These are phyloP conservation scores for Botryotinia globosa DNA, from an alignment of 2,329 filamentous ascomycete species.

Conservation along the genomic window DNA sequence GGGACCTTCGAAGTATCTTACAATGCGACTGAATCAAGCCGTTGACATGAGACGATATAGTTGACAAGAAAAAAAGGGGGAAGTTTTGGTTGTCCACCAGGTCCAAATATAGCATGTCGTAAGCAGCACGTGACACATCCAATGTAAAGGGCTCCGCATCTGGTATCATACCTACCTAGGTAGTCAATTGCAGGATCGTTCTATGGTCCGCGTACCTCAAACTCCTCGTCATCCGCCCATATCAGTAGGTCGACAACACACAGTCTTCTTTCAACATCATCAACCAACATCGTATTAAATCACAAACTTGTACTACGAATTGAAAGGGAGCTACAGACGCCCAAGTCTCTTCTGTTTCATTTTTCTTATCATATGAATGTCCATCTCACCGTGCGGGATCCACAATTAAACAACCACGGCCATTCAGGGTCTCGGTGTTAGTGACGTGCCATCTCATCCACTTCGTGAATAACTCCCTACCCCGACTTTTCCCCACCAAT, in stretches of 20 bases:
- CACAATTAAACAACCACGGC: slow-evolving; percentile 12
- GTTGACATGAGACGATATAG: not conserved
- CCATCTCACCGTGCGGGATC: slow-evolving; percentile 17
- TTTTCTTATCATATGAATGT: slow-evolving; percentile 20
- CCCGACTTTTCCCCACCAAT: slow-evolving; percentile 21
- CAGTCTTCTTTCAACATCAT: slow-evolving; percentile 9
- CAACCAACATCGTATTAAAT: slow-evolving; percentile 19
- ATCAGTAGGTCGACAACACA: slow-evolving; percentile 11
- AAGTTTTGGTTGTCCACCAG: not conserved
- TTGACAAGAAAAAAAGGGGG: not conserved
- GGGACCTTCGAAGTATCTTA: not conserved
- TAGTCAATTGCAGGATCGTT: slow-evolving; percentile 17
- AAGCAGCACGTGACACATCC: not conserved
- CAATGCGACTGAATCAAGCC: not conserved
- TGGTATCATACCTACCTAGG: not conserved
- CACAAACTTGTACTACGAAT: slow-evolving; percentile 10
- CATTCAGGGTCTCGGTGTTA: slow-evolving; percentile 17
- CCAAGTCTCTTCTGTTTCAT: slow-evolving; percentile 14
- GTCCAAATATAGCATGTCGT: not conserved
- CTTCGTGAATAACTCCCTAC: slow-evolving; percentile 10
- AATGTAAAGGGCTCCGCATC: not conserved
- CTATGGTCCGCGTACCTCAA: slow-evolving; percentile 13
- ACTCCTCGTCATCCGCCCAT: slow-evolving; percentile 12
- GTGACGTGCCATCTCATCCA: slow-evolving; percentile 22
- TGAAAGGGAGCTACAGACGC: slow-evolving; percentile 10